Conservation (phyloP, 73 alveolate genomes). For the Symbiodinium pilosum region DNA sequence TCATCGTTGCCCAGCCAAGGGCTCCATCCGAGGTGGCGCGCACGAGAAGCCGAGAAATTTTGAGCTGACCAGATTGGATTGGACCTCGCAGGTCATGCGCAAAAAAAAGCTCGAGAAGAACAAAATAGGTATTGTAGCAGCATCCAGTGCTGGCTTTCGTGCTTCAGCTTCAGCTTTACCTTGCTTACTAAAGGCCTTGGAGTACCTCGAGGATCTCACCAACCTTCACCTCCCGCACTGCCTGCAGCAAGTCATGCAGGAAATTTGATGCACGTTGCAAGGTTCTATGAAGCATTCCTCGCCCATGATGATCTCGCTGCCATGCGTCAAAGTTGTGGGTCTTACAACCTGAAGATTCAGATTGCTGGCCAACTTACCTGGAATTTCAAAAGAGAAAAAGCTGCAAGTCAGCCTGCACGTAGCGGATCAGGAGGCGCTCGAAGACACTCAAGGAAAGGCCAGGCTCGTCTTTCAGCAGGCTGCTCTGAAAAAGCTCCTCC, state of each 20-base stretch:
- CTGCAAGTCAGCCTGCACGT: not conserved
- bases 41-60: not conserved
- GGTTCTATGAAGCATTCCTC: slow-evolving; percentile 17
- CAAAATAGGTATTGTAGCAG: not conserved
- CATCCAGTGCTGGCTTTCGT: not conserved
- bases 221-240: slow-evolving; percentile 27
- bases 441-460: slow-evolving; percentile 41
- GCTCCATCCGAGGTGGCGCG: slow-evolving; percentile 21
- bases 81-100: not conserved
- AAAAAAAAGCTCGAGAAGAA: too few species aligned
- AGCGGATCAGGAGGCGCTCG: slow-evolving; percentile 73
- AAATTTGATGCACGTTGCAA: not conserved
- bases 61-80: not conserved
- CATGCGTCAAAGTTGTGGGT: slow-evolving; percentile 58
- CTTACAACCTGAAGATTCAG: slow-evolving; percentile 30
- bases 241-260: not conserved
- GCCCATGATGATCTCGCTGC: not conserved
- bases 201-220: slow-evolving; percentile 73
- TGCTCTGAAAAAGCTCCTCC: slow-evolving; percentile 1
- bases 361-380: not conserved
- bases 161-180: too few species aligned
- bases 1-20: slow-evolving; percentile 60
- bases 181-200: not conserved
- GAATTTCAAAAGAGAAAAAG: not conserved
- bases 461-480: not conserved